Base-by-base conservation (phyloP, 208 protist genomes). In the Wallacemonas collosoma region DNA sequence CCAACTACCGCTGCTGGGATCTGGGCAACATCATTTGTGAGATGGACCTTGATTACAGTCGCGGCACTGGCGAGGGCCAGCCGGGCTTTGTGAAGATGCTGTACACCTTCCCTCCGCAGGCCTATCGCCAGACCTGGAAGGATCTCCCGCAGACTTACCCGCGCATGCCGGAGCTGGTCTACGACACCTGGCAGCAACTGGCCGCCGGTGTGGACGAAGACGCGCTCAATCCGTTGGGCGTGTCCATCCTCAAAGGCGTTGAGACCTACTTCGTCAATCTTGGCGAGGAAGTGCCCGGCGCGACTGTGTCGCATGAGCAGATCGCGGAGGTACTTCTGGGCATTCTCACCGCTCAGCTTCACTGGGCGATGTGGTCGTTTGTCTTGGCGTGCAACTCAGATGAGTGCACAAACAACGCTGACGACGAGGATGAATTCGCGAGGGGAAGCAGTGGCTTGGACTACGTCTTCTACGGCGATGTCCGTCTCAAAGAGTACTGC, bases 1-100 rank as follows among this genome's bases (percentile, higher is more conserved):
- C 81, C 44, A 95, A 95, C 80, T 93, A 93, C 68, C 85, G 88
- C 63, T 91, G 85, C 82, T 86, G 82, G 68, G 90, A 95, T 68
- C 80, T 95, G 36, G 90, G 86, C 58, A 95, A 95, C 82, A 89
- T 83, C 12, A 78, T 95, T 39, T 95, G 90, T 71, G 90, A 95
- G 80, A 68, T 95, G 50, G 90, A 95, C 78, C 89, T 92, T 72
- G 87, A 93, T 73, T 95, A 95, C 77, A 91, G 80, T 43, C 85
- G 86, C 40, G 89, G 86, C 60, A 88, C 72, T 14, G 89, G 78
- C 64, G 80, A 82, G 47, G 86, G 85, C 54, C 81, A 82, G 36
- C 87, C 83, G 26, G 90, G 90, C 51, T 95, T 93, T 73, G 85
- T 95, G 74, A 95, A 95, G 80, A 88, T 81, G 48, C 82, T 91